These are phyloP conservation scores for Yarrowia galli DNA, from an alignment of 1,139 yeast genomes.

Conservation along the genomic window DNA sequence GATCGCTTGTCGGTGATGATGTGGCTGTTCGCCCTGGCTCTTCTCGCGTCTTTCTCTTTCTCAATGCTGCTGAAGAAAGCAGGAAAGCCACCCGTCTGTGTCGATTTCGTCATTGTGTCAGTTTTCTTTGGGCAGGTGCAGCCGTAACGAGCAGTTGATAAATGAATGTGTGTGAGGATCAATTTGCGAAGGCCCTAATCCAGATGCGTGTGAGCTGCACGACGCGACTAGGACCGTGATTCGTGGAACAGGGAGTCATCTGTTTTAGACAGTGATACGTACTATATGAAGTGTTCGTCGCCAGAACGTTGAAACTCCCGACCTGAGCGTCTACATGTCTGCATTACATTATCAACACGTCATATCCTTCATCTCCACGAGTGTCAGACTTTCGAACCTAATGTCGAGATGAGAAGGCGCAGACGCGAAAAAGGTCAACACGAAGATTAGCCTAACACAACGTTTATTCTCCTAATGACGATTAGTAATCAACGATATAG, in stretches of 20 bases:
- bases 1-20: not conserved
- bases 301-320: too few relatives aligned
- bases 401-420: not conserved
- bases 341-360: too few relatives aligned
- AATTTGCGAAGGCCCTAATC: not conserved
- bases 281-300: too few relatives aligned
- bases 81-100: too few relatives aligned
- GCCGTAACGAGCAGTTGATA: too few relatives aligned
- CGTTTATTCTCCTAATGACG: too few relatives aligned
- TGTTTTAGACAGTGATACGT: too few relatives aligned
- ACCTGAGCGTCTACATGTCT: too few relatives aligned
- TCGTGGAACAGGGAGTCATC: not conserved
- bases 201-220: not conserved
- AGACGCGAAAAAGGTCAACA: not conserved
- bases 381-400: too few relatives aligned
- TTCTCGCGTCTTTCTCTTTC: not conserved
- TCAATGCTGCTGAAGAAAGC: not conserved
- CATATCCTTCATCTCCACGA: too few relatives aligned
- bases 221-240: not conserved
- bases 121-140: not conserved
- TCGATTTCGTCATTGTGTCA: not conserved
- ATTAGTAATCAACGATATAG: too few relatives aligned
- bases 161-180: not conserved
- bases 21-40: not conserved
- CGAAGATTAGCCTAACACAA: not conserved